Evolutionary conservation across 2,329 filamentous ascomycete species (phyloP), one percentile per base, ranked within the genome.

Genomic region (Ascochyta clinopodiicola): DNA sequence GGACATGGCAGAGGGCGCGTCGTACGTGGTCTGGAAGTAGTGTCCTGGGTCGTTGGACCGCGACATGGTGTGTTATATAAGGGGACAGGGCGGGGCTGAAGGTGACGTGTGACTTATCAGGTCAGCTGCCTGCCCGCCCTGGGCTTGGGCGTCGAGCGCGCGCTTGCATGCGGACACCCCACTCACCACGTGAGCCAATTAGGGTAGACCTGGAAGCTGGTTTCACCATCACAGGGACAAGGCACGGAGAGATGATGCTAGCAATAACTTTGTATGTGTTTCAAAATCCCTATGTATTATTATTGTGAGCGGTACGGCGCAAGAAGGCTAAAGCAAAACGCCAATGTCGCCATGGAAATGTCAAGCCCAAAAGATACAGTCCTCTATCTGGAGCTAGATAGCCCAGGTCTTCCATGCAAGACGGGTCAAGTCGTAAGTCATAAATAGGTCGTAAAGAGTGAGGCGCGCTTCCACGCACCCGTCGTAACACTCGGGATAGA

Each of bases 1-100:
- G 29, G 31, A 31, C 24, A 43, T 32, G 40, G 25, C 52, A 43
- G 25, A 42, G 44, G 38, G 36, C 43, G 40, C 34, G 74, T n/a
- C 87, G 77, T 79, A 95, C 91, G 93, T 90, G 27, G 92, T 96
- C 77, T 97, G 91, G 72, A 98, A 98, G 80, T 96, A 98, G 71
- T 95, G 86, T 27, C 89, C 88, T 46, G 88, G 84, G 70, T 96
- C 86, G 45, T 85, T 70, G 25, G 73, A 73, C 42, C 64, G 66
- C 37, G 72, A 73, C 73, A 75, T 75, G 58, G 50, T 62, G 61
- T 46, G 61, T 46, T 59, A 56, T 55, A 60, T 58, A 62, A 42
- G 56, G 57, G 49, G 44, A 19, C 24, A 36, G 29, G 24, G 44
- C 44, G 49, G 55, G 55, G 45, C 49, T 44, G 32, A 32, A 13